Evolutionary conservation across 495 filamentous ascomycete genomes (phyloP), one percentile per base, ranked within the genome.

Genomic region (Daldinia decipiens): DNA sequence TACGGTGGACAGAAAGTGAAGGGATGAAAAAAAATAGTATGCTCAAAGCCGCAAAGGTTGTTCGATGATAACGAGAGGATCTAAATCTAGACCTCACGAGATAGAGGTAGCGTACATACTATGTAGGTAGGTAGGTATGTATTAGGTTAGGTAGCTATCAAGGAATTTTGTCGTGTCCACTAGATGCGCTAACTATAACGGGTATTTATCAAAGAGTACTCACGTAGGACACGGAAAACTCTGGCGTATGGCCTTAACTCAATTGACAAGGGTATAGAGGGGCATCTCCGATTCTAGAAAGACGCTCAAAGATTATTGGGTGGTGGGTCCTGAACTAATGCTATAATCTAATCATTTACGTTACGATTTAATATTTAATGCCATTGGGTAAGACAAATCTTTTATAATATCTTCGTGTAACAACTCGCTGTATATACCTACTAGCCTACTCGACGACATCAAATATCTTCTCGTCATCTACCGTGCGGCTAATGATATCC

Each of bases 261-360:
- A 68, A 64, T 27, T 21, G 70, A 61, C 70, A 68, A 59, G 70
- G 70, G 54, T 73, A 11, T 61, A 12, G 70, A 68, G 65, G 61
- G 65, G 47, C 70, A 73, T 73, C 65, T 57, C 65, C 70, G 61
- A 26, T 73, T 73, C 34, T 47, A 73, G 70, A 73, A 65, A 68
- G 56, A 34, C 24, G 51, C 38, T 59, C 32, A 57, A 62, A 68
- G 57, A 54, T 62, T 26, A 73, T 73, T 73, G 70, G 70, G 65
- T 69, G 65, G 70, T 62, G 47, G 65, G 62, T 24, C 29, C 36
- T 34, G 32, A 67, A 17, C 8, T 36, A 36, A 36, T 13, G 3
- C 34, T 36, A 36, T 29, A 29, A 6, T 29, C 34, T 59, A 17
- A 34, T 31, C 21, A 24, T 24, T 2, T 24, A 24, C 1, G 21